Percentiles rank a stretch among this genome's conserved stretches.
Conservation (phyloP, 176 grass and related monocot species). For the Avena sativa region DNA sequence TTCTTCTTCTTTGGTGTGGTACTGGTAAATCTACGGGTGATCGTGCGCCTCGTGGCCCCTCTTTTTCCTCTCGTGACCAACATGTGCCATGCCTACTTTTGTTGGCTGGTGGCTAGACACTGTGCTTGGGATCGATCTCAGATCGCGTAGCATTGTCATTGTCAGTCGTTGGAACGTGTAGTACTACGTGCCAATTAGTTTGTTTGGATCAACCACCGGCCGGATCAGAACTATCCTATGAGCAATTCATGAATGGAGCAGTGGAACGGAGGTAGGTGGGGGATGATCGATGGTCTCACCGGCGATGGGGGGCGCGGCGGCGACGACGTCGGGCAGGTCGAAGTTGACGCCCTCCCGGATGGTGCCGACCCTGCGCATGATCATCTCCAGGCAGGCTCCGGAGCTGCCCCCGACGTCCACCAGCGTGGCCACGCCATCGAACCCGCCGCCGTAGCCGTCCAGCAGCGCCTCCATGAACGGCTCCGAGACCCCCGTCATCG, state of each 20-base stretch:
- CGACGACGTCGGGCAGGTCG: conserved; percentile 84
- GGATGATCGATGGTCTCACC: conserved; percentile 38
- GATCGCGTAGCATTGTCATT: neutral
- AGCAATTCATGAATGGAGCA: neutral
- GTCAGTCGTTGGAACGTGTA: neutral
- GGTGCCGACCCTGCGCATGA: conserved; percentile 54
- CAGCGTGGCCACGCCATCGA: conserved; percentile 60
- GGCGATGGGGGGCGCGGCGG: conserved; percentile 58
- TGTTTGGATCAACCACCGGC: neutral
- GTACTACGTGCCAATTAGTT: neutral
- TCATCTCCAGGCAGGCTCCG: conserved; percentile 76
- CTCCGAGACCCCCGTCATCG: conserved; percentile 81
- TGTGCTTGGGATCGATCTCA: neutral
- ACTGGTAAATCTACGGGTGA: neutral
- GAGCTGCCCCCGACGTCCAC: conserved; percentile 94
- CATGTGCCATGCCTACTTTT: neutral
- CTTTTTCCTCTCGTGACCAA: neutral
- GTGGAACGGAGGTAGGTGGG: neutral
- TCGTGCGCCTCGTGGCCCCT: neutral
- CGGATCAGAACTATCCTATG: neutral
- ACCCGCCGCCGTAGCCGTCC: conserved; percentile 49
- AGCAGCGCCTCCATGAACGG: conserved; percentile 88
- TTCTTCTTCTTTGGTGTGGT: neutral
- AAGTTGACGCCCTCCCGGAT: conserved; percentile 78
- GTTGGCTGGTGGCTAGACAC: neutral